Evolutionary conservation across 305 asterid genomes (phyloP).

Genomic region (Nicotiana rustica): DNA sequence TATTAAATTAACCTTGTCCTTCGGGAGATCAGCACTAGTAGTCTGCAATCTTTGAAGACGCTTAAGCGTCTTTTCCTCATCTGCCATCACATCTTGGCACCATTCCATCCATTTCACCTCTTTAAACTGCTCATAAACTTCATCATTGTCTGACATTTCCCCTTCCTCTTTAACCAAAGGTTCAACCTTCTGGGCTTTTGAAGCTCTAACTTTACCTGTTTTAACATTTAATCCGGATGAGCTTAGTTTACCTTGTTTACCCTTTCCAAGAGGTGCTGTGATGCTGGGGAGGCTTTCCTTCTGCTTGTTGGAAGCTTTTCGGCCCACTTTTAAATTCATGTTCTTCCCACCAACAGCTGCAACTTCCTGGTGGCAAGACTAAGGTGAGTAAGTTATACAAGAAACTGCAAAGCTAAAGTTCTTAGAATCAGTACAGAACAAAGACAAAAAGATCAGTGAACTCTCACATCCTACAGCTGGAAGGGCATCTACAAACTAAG

Average conservation of each 20-base stretch:
- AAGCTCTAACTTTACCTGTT: conserved; percentile 56
- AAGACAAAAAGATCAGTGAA: neutral
- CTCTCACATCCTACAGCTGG: conserved; percentile 33
- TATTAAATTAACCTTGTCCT: conserved; percentile 72
- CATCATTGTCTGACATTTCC: conserved; percentile 97
- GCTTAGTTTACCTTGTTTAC: conserved; percentile 64
- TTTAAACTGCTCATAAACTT: conserved; percentile 95
- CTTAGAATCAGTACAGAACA: conserved; percentile 24
- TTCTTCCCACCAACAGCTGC: conserved; percentile 83
- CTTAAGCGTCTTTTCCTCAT: conserved; percentile 80
- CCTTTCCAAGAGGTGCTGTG: conserved; percentile 55
- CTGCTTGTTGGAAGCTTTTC: conserved; percentile 79
- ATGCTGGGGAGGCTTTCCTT: conserved; percentile 56
- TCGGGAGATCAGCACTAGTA: conserved; percentile 89
- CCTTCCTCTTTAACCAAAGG: conserved; percentile 98
- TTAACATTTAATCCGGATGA: conserved; percentile 59
- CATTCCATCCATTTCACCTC: conserved; percentile 99
- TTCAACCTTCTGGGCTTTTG: conserved; percentile 74
- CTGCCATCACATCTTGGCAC: conserved; percentile 95
- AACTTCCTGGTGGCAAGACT: conserved; percentile 71
- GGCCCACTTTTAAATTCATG: conserved; percentile 60
- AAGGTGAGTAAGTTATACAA: conserved; percentile 34
- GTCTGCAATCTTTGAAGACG: conserved; percentile 94
- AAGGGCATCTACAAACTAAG: conserved; percentile 18
- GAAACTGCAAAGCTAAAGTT: conserved; percentile 35